A percentile compares a stretch with the other conserved stretches of the same genome.
These are phyloP conservation scores for Mortierella claussenii DNA, from an alignment of 192 early-diverging fungal species.

Conservation along the genomic window DNA sequence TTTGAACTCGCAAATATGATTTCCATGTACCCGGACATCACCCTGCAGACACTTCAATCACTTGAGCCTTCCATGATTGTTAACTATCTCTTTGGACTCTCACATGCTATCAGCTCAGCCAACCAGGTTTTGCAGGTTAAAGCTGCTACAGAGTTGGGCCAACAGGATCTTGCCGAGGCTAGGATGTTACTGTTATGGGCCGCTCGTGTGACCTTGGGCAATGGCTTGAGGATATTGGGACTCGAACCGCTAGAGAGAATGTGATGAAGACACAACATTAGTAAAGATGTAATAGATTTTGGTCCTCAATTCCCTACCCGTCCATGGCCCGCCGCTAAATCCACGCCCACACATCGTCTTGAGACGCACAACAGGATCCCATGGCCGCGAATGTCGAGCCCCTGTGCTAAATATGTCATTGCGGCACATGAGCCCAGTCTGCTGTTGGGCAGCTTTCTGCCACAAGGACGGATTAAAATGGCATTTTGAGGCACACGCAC, in stretches of 20 bases:
- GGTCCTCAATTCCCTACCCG: not conserved
- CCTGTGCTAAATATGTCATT: not conserved
- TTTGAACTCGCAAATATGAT: constrained; percentile 77
- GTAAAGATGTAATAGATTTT: not conserved
- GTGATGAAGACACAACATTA: constrained; percentile 57
- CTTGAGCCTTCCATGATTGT: constrained; percentile 87
- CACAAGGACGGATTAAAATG: not conserved
- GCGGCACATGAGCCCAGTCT: not conserved
- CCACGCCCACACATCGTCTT: no score
- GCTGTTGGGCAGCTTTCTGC: not conserved
- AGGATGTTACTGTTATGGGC: constrained; percentile 80
- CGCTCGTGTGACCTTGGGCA: constrained; percentile 83
- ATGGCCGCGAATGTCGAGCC: no score
- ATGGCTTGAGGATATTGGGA: constrained; percentile 81
- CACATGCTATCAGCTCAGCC: constrained; percentile 77
- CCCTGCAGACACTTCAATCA: constrained; percentile 62
- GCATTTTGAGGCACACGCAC: constrained; percentile 10
- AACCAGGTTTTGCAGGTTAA: constrained; percentile 75
- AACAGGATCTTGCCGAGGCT: constrained; percentile 73
- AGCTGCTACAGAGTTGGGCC: constrained; percentile 54
- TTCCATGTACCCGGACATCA: constrained; percentile 84
- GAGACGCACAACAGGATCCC: no score
- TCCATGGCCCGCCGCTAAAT: not conserved
- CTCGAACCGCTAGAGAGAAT: constrained; percentile 85
- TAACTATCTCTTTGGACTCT: constrained; percentile 79